Evolutionary conservation across 192 early-diverging fungal species (phyloP), one percentile per base, ranked within the genome.

Genomic region (Podila horticola): DNA sequence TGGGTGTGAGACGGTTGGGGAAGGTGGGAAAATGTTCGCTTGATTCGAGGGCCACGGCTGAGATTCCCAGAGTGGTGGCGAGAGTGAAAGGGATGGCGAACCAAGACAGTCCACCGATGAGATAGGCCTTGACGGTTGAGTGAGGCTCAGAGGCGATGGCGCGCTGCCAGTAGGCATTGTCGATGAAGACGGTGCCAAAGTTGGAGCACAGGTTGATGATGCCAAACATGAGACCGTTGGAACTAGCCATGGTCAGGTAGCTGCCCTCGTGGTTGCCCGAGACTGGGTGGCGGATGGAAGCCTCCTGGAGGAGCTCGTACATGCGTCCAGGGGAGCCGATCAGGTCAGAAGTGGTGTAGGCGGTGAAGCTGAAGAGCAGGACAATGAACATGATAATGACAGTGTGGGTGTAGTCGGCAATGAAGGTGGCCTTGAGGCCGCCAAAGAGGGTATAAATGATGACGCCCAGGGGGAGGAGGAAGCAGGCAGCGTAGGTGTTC

Each of bases 61-160:
- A 83, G 34, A 93, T 76, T 8, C 92, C 92, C 57, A 94, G 86
- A 7, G 91, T 92, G 1, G 92, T 94, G 33, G 92, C 92, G 5
- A 94, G 79, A 11, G 88, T 89, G 71, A 93, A 93, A 0, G 92
- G 92, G 77, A 93, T 93, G 34, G 91, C 86, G 55, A 94, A 93
- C 92, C 91, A 93, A n/a, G 86, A 82, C n/a, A 93, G 82, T 20
- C 93, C 93, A n/a, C 92, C 92, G 48, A 93, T 84, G 36, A 93
- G 69, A 71, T 93, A 93, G 5, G 88, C 90, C 63, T 89, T 88
- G 58, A 93, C 92, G 3, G 93, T 88, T 58, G 89, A 90, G 19
- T 82, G 82, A 22, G 92, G 92, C n/a, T 82, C 74, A 17, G 92
- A 84, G 58, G 92, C 92, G 66, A 93, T 91, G 33, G 92, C 92